Evolutionary conservation across 306 rosid species (phyloP).

Genomic region (Castanea sativa): DNA sequence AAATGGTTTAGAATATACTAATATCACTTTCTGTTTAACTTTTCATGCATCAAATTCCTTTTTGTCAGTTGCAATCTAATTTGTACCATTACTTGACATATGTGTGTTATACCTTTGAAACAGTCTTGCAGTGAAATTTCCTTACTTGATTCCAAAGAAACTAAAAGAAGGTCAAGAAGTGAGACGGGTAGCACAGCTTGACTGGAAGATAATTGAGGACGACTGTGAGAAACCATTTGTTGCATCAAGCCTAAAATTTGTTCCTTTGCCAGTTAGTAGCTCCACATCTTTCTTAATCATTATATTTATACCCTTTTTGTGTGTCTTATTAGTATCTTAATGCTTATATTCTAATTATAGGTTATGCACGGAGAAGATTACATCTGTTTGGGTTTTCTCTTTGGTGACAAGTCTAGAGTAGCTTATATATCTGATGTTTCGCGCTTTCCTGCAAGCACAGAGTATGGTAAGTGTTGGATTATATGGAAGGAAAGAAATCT

Average conservation of each 20-base stretch:
- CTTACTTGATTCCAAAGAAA: constrained; percentile 79
- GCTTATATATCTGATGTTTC: constrained; percentile 97
- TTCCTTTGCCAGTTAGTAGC: constrained; percentile 83
- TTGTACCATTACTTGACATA: not conserved
- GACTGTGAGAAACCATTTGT: constrained; percentile 61
- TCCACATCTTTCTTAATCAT: constrained; percentile 29
- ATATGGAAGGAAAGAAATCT: no score
- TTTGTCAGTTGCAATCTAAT: not conserved
- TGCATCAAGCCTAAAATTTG: constrained; percentile 79
- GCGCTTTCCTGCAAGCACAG: constrained; percentile 82
- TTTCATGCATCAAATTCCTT: not conserved
- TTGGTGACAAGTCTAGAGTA: constrained; percentile 75
- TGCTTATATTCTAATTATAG: constrained; percentile 38
- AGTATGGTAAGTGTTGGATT: constrained; percentile 52
- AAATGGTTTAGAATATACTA: not conserved
- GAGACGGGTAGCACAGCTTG: constrained; percentile 93
- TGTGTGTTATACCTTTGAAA: constrained; percentile 31
- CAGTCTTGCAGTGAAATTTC: constrained; percentile 79
- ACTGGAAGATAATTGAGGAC: constrained; percentile 69
- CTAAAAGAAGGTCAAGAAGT: constrained; percentile 82
- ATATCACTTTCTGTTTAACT: not conserved
- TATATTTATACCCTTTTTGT: constrained; percentile 4
- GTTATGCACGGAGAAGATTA: constrained; percentile 99
- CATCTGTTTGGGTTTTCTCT: constrained; percentile 84
- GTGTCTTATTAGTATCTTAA: constrained; percentile 7